These are phyloP conservation scores for Sedum album DNA, from an alignment of 164 flowering plant species.

Conservation along the genomic window DNA sequence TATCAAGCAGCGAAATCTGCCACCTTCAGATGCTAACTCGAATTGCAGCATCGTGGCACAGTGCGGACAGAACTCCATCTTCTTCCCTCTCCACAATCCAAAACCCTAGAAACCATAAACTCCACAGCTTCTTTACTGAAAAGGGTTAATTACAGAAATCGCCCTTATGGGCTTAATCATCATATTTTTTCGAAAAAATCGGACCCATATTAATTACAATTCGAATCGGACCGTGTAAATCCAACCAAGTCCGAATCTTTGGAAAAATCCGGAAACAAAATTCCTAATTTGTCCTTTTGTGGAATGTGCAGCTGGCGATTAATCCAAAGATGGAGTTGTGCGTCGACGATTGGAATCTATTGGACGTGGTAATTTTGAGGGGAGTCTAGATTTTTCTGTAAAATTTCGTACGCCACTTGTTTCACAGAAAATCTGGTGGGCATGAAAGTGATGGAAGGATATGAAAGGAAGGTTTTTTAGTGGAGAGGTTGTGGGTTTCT, in stretches of 20 bases:
- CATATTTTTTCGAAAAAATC: too few relatives aligned
- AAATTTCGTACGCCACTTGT: conserved; percentile 1
- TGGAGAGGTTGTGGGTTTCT: not conserved
- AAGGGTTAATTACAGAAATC: too few relatives aligned
- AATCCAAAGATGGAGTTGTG: not conserved
- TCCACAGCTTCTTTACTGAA: not conserved
- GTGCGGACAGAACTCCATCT: conserved; percentile 54
- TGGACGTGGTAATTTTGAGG: conserved; percentile 3
- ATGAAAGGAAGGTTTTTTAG: not conserved
- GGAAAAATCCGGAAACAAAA: not conserved
- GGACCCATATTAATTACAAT: not conserved
- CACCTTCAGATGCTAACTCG: conserved; percentile 21
- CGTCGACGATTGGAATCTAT: not conserved
- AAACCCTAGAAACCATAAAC: not conserved
- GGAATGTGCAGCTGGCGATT: not conserved
- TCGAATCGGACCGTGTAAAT: not conserved
- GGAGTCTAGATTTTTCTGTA: not conserved
- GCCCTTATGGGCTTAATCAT: too few relatives aligned
- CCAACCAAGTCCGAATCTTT: not conserved
- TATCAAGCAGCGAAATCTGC: conserved; percentile 36
- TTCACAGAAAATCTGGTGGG: not conserved
- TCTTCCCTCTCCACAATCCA: not conserved
- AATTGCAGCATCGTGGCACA: conserved; percentile 36
- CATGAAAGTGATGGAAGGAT: not conserved
- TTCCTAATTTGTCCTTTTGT: not conserved